Percentiles rank a stretch among this genome's conserved stretches.
Conservation (phyloP, 768 basidiomycete species). For the Russula sp. region DNA sequence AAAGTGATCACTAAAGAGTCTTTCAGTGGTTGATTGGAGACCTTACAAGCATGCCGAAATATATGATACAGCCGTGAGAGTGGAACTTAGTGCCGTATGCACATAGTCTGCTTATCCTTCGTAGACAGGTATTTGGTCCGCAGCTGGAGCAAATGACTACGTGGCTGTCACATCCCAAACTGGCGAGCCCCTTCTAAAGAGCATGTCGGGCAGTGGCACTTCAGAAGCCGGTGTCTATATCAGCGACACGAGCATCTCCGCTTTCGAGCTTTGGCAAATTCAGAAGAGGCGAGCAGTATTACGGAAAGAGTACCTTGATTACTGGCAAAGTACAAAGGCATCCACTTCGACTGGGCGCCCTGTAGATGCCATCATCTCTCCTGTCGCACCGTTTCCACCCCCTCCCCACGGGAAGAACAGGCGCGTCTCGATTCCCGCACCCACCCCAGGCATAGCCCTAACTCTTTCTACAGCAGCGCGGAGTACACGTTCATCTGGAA, state of each 20-base stretch:
- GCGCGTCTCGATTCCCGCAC: conserved; percentile 26
- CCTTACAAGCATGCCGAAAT: conserved; percentile 27
- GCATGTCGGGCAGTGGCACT: conserved; percentile 4
- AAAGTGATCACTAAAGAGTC: background rate
- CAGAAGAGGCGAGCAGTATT: conserved; percentile 35
- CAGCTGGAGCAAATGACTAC: conserved; percentile 13
- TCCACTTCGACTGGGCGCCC: conserved; percentile 43
- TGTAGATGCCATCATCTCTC: conserved; percentile 45
- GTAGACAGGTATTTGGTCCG: conserved; percentile 17
- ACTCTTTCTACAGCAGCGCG: conserved; percentile 27
- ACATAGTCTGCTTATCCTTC: background rate
- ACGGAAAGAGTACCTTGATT: conserved; percentile 40
- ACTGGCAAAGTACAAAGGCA: conserved; percentile 40
- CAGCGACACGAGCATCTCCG: conserved; percentile 3
- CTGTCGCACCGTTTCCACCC: conserved; percentile 37
- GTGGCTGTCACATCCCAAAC: conserved; percentile 8
- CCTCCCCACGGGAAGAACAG: conserved; percentile 39
- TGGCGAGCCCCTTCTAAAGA: conserved; percentile 19
- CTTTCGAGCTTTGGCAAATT: conserved; percentile 39
- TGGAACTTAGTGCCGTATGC: background rate
- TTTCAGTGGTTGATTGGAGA: conserved; percentile 34
- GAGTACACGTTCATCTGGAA: conserved; percentile 44
- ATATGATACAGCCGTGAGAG: conserved; percentile 24
- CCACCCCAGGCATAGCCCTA: background rate
- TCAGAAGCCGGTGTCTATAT: background rate